Evolutionary conservation across 2,329 filamentous ascomycete genomes (phyloP).

Genomic region (Monosporascus sp.): DNA sequence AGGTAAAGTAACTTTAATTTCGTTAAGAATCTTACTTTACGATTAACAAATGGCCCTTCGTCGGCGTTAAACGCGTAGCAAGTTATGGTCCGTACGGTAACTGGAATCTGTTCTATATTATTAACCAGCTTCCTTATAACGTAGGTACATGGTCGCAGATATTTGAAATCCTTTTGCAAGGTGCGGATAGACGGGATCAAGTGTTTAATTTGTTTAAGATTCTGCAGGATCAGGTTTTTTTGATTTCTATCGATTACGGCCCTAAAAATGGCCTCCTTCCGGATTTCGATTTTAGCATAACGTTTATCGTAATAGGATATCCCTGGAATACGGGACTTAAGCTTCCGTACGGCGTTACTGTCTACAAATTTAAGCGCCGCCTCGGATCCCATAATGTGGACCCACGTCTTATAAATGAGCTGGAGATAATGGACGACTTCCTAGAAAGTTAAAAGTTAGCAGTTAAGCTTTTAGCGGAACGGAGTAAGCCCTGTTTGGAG

Average conservation of each 20-base stretch:
- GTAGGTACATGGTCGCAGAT: neutral
- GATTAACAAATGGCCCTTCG: fast-evolving
- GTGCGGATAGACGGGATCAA: conserved; percentile 1
- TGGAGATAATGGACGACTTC: conserved; percentile 4
- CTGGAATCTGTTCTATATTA: neutral
- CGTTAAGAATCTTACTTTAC: too few relatives aligned
- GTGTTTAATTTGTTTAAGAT: neutral
- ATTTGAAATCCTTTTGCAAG: conserved; percentile 4
- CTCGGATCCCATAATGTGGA: neutral
- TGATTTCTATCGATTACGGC: neutral
- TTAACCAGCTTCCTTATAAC: conserved; percentile 2
- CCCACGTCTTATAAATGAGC: conserved; percentile 1
- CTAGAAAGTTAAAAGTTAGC: conserved; percentile 2
- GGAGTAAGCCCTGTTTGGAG: too few relatives aligned
- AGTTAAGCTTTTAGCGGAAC: too few relatives aligned
- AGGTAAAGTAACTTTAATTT: too few relatives aligned
- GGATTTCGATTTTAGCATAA: too few relatives aligned
- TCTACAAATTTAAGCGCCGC: conserved; percentile 2
- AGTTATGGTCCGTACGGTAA: neutral
- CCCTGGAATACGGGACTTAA: neutral
- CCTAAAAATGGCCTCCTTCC: too few relatives aligned
- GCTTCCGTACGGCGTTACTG: neutral
- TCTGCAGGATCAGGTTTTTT: neutral
- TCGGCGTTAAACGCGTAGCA: too few relatives aligned
- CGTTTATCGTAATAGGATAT: neutral